phyloP scores from a whole-genome alignment of 108 stramenopile species.

The Nitzschia sp. region DNA sequence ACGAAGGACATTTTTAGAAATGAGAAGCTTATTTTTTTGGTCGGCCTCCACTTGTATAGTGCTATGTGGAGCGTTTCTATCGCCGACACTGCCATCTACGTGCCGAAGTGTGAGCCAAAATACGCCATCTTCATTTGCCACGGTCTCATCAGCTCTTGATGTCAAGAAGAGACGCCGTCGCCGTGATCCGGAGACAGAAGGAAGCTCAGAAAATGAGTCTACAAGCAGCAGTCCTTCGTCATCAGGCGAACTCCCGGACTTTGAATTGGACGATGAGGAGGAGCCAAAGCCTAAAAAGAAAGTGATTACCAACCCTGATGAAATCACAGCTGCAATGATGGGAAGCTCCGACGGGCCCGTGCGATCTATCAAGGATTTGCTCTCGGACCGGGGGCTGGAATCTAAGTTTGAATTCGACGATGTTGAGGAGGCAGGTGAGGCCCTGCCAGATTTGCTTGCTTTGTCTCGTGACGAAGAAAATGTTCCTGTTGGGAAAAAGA shows the following conservation, averaged over 20 bases:
- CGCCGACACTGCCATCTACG: too few relatives aligned
- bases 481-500: constrained; percentile 58
- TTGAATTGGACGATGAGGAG: constrained; percentile 60
- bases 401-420: constrained; percentile 54
- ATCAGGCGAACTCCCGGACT: constrained; percentile 58
- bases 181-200: not conserved
- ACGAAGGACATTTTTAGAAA: too few relatives aligned
- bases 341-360: constrained; percentile 21
- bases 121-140: too few relatives aligned
- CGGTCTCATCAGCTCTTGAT: constrained; percentile 4
- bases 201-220: not conserved
- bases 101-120: too few relatives aligned
- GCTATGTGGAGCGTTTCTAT: not conserved
- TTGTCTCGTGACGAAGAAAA: constrained; percentile 29
- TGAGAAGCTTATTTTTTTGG: constrained; percentile 2
- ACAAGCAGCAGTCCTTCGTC: not conserved
- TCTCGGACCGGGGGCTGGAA: constrained; percentile 57
- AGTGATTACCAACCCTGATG: constrained; percentile 16
- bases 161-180: constrained; percentile 43
- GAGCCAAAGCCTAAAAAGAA: constrained; percentile 29
- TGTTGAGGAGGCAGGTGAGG: constrained; percentile 26
- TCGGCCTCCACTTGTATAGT: not conserved
- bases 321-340: constrained; percentile 41
- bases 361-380: constrained; percentile 44
- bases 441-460: constrained; percentile 65